These are phyloP conservation scores for Zangia roseola DNA, from an alignment of 768 basidiomycete genomes.

Conservation along the genomic window DNA sequence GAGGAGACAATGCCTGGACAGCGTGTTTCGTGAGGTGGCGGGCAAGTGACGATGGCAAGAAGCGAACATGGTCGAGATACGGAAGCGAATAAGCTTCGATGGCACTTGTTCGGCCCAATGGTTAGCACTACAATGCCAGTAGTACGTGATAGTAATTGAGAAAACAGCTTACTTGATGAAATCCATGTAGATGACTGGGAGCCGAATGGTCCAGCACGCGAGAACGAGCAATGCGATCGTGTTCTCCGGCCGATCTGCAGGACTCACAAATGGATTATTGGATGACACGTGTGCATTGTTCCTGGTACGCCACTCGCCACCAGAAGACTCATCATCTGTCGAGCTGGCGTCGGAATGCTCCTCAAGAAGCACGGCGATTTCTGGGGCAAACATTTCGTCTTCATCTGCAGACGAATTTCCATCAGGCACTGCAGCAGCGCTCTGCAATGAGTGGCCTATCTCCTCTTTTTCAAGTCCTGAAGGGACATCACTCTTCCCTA, in stretches of 20 bases:
- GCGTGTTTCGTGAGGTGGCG: constrained; percentile 73
- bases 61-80: constrained; percentile 69
- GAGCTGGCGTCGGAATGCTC: constrained; percentile 37
- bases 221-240: constrained; percentile 70
- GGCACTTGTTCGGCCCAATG: constrained; percentile 45
- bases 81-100: constrained; percentile 77
- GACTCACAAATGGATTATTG: constrained; percentile 20
- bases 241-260: constrained; percentile 42
- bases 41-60: constrained; percentile 60
- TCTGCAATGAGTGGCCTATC: constrained; percentile 5
- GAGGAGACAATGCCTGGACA: constrained; percentile 64
- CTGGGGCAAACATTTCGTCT: constrained; percentile 32
- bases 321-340: constrained; percentile 26
- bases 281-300: constrained; percentile 3
- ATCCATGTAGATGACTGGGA: constrained; percentile 76
- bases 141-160: neutral
- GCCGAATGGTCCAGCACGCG: constrained; percentile 75
- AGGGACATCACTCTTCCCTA: neutral
- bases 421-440: constrained; percentile 9
- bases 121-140: constrained; percentile 3
- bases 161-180: constrained; percentile 56
- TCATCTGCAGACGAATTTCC: constrained; percentile 14
- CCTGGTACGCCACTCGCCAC: constrained; percentile 13
- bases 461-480: constrained; percentile 19
- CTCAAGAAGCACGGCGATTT: constrained; percentile 39